Base-by-base conservation (phyloP, 2,329 filamentous ascomycete species). In the Hymenoscyphus scutula region DNA sequence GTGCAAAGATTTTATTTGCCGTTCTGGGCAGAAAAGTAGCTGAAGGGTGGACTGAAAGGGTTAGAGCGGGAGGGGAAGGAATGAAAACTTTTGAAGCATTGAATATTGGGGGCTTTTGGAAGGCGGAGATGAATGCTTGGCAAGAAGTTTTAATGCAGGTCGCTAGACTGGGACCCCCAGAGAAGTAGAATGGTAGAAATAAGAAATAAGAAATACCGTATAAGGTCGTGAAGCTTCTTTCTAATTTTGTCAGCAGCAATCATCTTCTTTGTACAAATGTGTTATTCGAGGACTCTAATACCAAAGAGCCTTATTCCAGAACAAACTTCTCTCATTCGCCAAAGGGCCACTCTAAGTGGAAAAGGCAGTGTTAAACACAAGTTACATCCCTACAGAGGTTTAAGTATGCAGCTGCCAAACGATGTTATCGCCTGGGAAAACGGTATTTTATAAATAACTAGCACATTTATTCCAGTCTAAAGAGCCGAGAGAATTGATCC, bases 361-460 rank as follows among this genome's bases (percentile, higher is more conserved):
- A 34, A 76, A 67, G 25, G 74, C 75, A 3, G 69, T 69, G 61
- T 75, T 75, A 64, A 76, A 73, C 23, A 76, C 68, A 3, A 76
- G 51, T 56, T 74, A 64, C 10, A 67, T 71, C 2, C 65, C 66
- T 30, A 63, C 61, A 10, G 68, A 70, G 41, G 66, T 60, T 17
- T 68, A 72, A 56, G 69, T 67, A 60, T 74, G 75, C 63, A 68
- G 61, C 2, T 74, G 74, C 74, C 74, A 76, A 60, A 70, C 66
- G 48, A 74, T 56, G 67, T 76, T 76, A 60, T 76, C 74, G 5
- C 67, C 66, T 3, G 71, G 51, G 74, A 74, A 76, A 62, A 66
- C 60, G 1, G 65, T 68, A 32, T 72, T 73, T 13, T 34, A 34
- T 13, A 8, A 34, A 34, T 11, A 34, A 34, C 15, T 34, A 34